Evolutionary conservation across 805 yeast species (phyloP).

Genomic region (Candida silvatica): DNA sequence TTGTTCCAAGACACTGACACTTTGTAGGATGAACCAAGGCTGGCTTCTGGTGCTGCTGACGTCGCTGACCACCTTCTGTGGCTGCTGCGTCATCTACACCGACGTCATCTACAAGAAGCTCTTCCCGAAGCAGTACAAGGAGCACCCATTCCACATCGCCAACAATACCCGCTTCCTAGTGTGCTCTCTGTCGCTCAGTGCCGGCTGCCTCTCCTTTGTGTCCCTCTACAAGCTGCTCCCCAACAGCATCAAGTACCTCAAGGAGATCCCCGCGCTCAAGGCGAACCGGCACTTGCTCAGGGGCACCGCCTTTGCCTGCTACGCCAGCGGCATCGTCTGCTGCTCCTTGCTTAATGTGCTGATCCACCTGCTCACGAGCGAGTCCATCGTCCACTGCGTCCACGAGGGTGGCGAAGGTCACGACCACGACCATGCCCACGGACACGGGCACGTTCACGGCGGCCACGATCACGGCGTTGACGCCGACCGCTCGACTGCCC

Average conservation of each 20-base stretch:
- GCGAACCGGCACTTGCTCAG: slow-evolving; percentile 24
- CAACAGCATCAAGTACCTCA: slow-evolving; percentile 42
- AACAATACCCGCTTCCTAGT: slow-evolving; percentile 60
- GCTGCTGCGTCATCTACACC: slow-evolving; percentile 55
- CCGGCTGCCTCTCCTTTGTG: slow-evolving; percentile 79
- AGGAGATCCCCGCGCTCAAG: slow-evolving; percentile 18
- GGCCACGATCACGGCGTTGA: slow-evolving; percentile 1
- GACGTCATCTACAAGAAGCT: slow-evolving; percentile 45
- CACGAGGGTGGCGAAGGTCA: slow-evolving; percentile 33
- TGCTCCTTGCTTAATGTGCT: slow-evolving; percentile 55
- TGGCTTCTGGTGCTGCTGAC: slow-evolving; percentile 61
- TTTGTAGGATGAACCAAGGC: slow-evolving; percentile 34
- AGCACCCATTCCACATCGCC: slow-evolving; percentile 42
- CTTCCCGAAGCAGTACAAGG: slow-evolving; percentile 31
- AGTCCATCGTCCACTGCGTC: slow-evolving; percentile 79
- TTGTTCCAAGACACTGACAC: not conserved
- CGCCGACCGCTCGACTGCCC: not conserved
- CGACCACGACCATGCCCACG: slow-evolving; percentile 17
- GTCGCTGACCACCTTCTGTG: slow-evolving; percentile 62
- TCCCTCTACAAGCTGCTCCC: slow-evolving; percentile 76
- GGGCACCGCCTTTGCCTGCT: slow-evolving; percentile 32
- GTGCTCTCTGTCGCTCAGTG: slow-evolving; percentile 64
- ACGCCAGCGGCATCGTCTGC: slow-evolving; percentile 43
- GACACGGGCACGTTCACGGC: slow-evolving; percentile 3
- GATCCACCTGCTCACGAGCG: slow-evolving; percentile 70